A percentile compares a stretch with the other conserved stretches of the same genome.
Evolutionary conservation across 2,329 filamentous ascomycete species (phyloP).

Genomic region (Aspergillus unguis): DNA sequence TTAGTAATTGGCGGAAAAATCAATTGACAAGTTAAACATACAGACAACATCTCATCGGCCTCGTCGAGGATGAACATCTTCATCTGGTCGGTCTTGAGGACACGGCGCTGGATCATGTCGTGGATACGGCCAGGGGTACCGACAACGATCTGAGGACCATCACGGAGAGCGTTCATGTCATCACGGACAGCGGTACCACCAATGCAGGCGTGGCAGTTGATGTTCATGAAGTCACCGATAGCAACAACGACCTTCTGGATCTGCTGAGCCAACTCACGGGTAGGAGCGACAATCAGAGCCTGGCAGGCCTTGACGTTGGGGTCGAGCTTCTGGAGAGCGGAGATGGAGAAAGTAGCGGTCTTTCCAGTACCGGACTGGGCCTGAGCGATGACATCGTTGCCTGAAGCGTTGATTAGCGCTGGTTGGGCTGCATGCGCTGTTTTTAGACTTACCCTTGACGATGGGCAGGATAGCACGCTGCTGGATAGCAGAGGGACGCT

Average conservation of each 20-base stretch:
- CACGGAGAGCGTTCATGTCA: conserved; percentile 95
- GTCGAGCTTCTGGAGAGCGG: conserved; percentile 98
- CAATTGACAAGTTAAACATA: conserved; percentile 19
- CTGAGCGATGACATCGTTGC: conserved; percentile 98
- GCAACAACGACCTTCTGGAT: conserved; percentile 99
- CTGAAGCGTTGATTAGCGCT: conserved; percentile 44
- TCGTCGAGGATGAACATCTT: conserved; percentile 99
- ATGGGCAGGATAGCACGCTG: conserved; percentile 99
- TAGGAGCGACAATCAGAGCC: conserved; percentile 95
- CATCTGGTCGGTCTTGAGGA: conserved; percentile 95
- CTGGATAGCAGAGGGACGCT: conserved; percentile 99
- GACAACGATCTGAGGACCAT: conserved; percentile 94
- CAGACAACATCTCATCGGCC: conserved; percentile 90
- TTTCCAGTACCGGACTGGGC: conserved; percentile 99
- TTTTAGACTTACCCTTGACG: conserved; percentile 80
- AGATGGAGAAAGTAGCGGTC: conserved; percentile 99
- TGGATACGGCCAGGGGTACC: conserved; percentile 98
- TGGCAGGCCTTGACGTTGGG: conserved; percentile 92
- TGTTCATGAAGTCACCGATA: conserved; percentile 99
- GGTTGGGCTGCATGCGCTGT: background rate
- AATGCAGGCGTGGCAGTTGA: conserved; percentile 99
- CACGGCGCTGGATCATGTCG: conserved; percentile 98
- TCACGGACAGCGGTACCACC: conserved; percentile 97
- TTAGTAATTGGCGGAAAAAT: background rate
- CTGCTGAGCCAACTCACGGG: conserved; percentile 97